Evolutionary conservation across 768 basidiomycete species (phyloP), one percentile per base, ranked within the genome.

Genomic region (Suillus occidentalis): DNA sequence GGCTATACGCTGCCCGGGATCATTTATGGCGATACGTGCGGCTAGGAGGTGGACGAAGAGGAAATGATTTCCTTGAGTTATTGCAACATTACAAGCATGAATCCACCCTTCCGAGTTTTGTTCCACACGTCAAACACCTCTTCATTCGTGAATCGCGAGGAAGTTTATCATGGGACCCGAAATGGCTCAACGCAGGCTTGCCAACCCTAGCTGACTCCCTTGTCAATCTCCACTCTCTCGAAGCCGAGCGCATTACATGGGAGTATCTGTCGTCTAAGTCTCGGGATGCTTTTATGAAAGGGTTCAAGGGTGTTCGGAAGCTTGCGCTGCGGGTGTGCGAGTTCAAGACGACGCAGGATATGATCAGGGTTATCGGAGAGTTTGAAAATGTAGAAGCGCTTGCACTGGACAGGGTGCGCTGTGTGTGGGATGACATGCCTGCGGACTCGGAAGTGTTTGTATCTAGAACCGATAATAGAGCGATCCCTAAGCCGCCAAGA

Each of bases 21-120:
- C 58, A 66, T 37, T 67, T 76, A 65, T 75, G 75, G 75, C 36
- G 55, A 8, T 28, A 63, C 16, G 67, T 75, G 37, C 67, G 73
- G n/a, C 53, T 76, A 37, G 65, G 62, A 22, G 50, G 57, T 4
- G 50, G 69, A 22, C 66, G 64, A 55, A 73, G 62, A 56, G 71
- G 72, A 31, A 73, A 64, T 66, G 65, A 64, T 1, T 65, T 75
- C 16, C 39, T 72, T 43, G 63, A 62, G 52, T 43, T 75, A 25
- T 36, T 75, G 9, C 60, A 25, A 13, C 62, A 65, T 14, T 75
- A 75, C 57, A 47, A 50, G 10, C 34, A 63, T 14, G 42, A n/a
- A 0, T 58, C 39, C n/a, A 84, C 76, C 4, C 89, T 70, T 42
- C 85, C 83, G 8, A 92, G 83, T 43, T 85, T 78, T 12, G 84